Percentiles rank a stretch among this genome's conserved stretches.
Evolutionary conservation across 305 asterid species (phyloP).

Genomic region (Stenogyne calaminthoides): DNA sequence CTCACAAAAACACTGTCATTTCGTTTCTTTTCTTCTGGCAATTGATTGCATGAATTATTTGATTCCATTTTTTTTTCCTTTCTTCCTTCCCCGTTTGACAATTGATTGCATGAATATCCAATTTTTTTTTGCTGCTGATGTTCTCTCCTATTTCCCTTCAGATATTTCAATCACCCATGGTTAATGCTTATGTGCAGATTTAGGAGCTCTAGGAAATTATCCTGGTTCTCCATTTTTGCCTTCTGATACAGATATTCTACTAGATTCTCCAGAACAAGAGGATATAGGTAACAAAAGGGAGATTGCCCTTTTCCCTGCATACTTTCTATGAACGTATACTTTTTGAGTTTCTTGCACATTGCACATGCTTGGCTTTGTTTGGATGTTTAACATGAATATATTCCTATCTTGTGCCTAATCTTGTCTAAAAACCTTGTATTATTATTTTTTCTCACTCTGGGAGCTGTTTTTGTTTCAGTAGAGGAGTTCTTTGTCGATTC

Average conservation of each 20-base stretch:
- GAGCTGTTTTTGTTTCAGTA: conserved; percentile 50
- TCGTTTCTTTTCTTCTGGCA: neutral
- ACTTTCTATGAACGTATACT: conserved; percentile 18
- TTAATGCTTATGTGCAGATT: conserved; percentile 52
- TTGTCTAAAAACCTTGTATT: conserved; percentile 1
- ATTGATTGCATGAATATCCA: neutral
- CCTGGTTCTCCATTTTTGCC: conserved; percentile 93
- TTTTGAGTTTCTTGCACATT: conserved; percentile 1
- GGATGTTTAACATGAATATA: neutral
- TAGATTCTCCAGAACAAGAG: conserved; percentile 88
- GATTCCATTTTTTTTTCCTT: neutral
- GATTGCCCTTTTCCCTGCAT: neutral
- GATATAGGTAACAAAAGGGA: conserved; percentile 66
- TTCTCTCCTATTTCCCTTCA: neutral
- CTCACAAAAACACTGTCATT: neutral
- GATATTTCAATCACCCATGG: conserved; percentile 10
- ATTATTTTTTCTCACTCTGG: conserved; percentile 14
- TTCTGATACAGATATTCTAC: conserved; percentile 92
- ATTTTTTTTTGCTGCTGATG: neutral
- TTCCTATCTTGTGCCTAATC: neutral
- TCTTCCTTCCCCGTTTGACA: neutral
- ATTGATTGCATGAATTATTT: neutral
- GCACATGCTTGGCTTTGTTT: conserved; percentile 1
- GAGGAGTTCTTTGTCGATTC: conserved; percentile 96
- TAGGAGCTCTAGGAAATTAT: conserved; percentile 96